A percentile compares a stretch with the other conserved stretches of the same genome.
Conservation (phyloP, 2,329 filamentous ascomycete species). For the Didymella pomorum region DNA sequence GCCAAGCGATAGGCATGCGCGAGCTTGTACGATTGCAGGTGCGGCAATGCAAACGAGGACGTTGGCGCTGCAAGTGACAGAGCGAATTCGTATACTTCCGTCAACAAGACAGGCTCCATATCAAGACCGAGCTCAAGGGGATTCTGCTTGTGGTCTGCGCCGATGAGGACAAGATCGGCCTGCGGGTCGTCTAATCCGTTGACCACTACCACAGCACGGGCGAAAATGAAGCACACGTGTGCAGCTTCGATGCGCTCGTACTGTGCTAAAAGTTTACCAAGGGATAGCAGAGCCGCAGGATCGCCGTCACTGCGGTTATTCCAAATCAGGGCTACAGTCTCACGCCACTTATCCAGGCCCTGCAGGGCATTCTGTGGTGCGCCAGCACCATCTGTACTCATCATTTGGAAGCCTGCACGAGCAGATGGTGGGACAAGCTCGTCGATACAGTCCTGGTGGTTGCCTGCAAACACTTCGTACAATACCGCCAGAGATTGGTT, state of each 20-base stretch:
- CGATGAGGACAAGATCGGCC: slow-evolving; percentile 81
- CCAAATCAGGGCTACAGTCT: slow-evolving; percentile 84
- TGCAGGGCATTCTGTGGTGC: slow-evolving; percentile 76
- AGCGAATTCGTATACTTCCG: slow-evolving; percentile 93
- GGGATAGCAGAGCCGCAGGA: slow-evolving; percentile 75
- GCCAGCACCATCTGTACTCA: slow-evolving; percentile 71
- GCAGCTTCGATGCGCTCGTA: slow-evolving; percentile 92
- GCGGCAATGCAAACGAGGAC: slow-evolving; percentile 70
- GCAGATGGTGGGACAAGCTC: slow-evolving; percentile 94
- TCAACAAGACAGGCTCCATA: slow-evolving; percentile 87
- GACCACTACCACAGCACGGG: slow-evolving; percentile 73
- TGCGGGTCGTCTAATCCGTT: slow-evolving; percentile 83
- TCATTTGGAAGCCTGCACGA: slow-evolving; percentile 87
- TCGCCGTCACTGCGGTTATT: slow-evolving; percentile 89
- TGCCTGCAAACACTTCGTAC: slow-evolving; percentile 93
- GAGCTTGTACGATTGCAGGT: slow-evolving; percentile 90
- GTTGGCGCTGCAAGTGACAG: slow-evolving; percentile 70
- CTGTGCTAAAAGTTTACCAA: slow-evolving; percentile 81
- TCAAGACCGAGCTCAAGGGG: slow-evolving; percentile 78
- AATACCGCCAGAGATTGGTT: slow-evolving; percentile 89
- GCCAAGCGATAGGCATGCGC: slow-evolving; percentile 85
- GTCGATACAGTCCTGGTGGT: slow-evolving; percentile 92
- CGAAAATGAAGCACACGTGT: slow-evolving; percentile 93
- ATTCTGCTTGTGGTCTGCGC: slow-evolving; percentile 78
- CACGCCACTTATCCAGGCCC: slow-evolving; percentile 91